Base-by-base conservation (phyloP, 257 asterid species). In the Cordia subcordata region DNA sequence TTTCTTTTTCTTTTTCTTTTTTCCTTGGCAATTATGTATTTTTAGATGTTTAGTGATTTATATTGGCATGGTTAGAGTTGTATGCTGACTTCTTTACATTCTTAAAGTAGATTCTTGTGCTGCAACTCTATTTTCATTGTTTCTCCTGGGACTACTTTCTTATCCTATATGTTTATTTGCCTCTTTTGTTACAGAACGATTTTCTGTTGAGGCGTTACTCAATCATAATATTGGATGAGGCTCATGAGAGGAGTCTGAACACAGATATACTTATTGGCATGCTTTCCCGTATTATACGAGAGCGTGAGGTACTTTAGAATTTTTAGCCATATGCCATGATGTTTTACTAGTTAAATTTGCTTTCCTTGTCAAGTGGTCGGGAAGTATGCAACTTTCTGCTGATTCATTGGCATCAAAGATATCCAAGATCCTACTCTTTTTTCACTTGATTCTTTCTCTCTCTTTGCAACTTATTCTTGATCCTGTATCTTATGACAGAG, bases 211-310 rank as follows among this genome's bases (percentile, higher is more conserved):
- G 75, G 68, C 91, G 86, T 67, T 92, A 92, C 80, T 88, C 99
- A 0, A 73, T 86, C 66, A 56, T 92, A 63, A 92, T 92, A 60
- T 75, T 88, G 93, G 99, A 92, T 73, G 99, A 88, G 83, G 99
- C 95, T 63, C 96, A 92, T 16, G 96, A 92, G 79, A 84, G 99
- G 74, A 92, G 99, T 79, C 77, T 92, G 79, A 88, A 92, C 77
- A 92, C 99, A 12, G 99, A 92, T 75, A 86, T 92, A 72, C 99
- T 92, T 66, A 75, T 88, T n/a, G 96, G 96, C 68, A 88, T 92
- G 99, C 99, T 92, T 76, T 92, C 99, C 33, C 99, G 96, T 75
- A 94, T 86, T 61, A 76, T 84, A 78, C 85, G 75, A 68, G 80
- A 65, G 72, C 95, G 94, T 46, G 90, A 82, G 66, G 98, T 88